Evolutionary conservation across 805 yeast genomes (phyloP), one percentile per base, ranked within the genome.

Genomic region (Candida succiphila): DNA sequence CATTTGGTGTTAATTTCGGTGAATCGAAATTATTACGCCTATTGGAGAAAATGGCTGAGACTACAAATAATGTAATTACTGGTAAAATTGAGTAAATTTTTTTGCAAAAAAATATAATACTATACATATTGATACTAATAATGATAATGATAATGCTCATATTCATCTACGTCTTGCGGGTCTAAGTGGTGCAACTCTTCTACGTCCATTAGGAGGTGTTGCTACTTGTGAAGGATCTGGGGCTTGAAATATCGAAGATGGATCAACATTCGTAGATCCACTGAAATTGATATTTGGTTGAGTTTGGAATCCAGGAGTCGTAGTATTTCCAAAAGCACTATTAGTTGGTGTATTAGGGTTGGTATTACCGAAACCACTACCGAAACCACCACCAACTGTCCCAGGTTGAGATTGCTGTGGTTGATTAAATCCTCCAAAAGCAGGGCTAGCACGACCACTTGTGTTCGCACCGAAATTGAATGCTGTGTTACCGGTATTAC

Each of bases 1-100:
- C 65, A 23, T 72, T 60, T 48, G 78, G 78, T 7, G 51, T 79
- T 5, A 78, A 78, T 47, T 70, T 69, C 40, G 94, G 94, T 17
- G 89, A 82, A 41, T 65, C 63, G 30, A 65, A 74, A 34, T 68
- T 76, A 60, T 69, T 75, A 22, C 71, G 74, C 42, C 56, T 73
- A 8, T 65, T 77, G 15, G 69, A 76, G 35, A 75, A 72, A 31
- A 72, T 74, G 35, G 75, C 71, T 26, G 51, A 51, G 34, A 45
- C 45, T 4, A 18, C 35, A 6, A 14, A 10, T 6, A 29, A 29
- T 14, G 36, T 32, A 10, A 4, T 24, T 7, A 30, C 13, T n/a
- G 17, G 17, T 4, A 21, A 21, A 21, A 21, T 21, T 21, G 23
- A 21, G 23, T 21, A 8, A 21, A 21, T 21, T 8, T 10, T 21